Conservation (phyloP, 306 rosid species). For the Gastrolobium villosum region DNA sequence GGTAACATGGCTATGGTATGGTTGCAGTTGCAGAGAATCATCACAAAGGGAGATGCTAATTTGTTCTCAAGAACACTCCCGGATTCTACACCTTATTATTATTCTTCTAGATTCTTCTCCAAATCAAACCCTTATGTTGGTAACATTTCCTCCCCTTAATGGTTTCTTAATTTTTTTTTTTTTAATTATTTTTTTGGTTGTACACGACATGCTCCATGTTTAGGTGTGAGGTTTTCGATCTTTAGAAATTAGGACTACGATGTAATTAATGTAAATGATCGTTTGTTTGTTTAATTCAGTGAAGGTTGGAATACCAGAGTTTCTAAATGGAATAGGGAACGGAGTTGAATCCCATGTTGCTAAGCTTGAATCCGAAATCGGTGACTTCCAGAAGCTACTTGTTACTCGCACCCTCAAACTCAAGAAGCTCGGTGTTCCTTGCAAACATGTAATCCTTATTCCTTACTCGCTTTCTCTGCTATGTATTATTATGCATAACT, state of each 20-base stretch:
- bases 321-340: slow-evolving; percentile 80
- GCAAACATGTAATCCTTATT: slow-evolving; percentile 68
- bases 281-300: slow-evolving; percentile 57
- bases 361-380: slow-evolving; percentile 82
- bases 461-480: neutral
- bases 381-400: slow-evolving; percentile 81
- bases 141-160: slow-evolving; percentile 21
- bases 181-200: neutral
- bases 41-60: slow-evolving; percentile 44
- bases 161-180: too few species aligned
- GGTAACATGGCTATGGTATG: slow-evolving; percentile 53
- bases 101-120: slow-evolving; percentile 69
- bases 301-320: slow-evolving; percentile 89
- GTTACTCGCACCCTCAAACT: slow-evolving; percentile 81
- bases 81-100: slow-evolving; percentile 36
- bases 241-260: neutral
- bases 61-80: slow-evolving; percentile 30
- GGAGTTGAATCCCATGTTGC: slow-evolving; percentile 83
- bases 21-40: slow-evolving; percentile 60
- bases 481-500: neutral
- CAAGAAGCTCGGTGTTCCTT: slow-evolving; percentile 81
- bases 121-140: slow-evolving; percentile 63
- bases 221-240: too few species aligned
- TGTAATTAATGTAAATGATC: neutral
- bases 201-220: too few species aligned